Evolutionary conservation across 2,329 filamentous ascomycete genomes (phyloP), one percentile per base, ranked within the genome.

Genomic region (Alternaria sp.): DNA sequence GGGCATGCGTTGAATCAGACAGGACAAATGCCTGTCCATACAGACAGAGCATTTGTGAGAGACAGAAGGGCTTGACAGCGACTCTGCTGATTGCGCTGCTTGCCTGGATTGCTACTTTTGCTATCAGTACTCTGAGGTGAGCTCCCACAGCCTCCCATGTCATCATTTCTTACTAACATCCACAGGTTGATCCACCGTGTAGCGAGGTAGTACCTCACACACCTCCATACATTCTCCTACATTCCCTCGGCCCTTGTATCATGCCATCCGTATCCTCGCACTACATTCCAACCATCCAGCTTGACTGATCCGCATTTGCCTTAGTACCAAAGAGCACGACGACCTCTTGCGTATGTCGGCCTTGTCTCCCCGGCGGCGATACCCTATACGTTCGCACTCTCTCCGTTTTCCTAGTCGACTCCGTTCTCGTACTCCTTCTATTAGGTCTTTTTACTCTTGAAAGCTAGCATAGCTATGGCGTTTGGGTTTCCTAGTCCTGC

Each of bases 91-190:
- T 97, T 59, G 92, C 92, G 9, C 83, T 97, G 59, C 84, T 96
- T 61, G 90, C 92, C n/a, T 98, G 94, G 94, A 86, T 94, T 62
- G 85, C 91, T 77, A 97, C 93, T 22, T 96, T 98, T 80, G 88
- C 90, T 51, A 89, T 97, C 59, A 97, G 93, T 79, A 79, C 76
- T 18, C 61, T 79, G 52, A 75, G 78, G 76, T 78, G 64, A 36
- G 65, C 62, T 16, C 11, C 8, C 32, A 28, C 26, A 14, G 32
- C 16, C 3, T 11, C 14, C 14, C 4, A 36, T 11, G 7, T 16
- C 26, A 20, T 6, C n/a, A 26, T 5, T 16, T 8, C 4, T 51
- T 20, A 48, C 67, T 71, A 51, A 68, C 41, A 43, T 18, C 4
- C 42, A 24, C 59, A 72, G 70, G 66, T 66, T 72, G 65, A 71